Evolutionary conservation across 441 rosid genomes (phyloP).

Genomic region (Pelargonium fulgidum): DNA sequence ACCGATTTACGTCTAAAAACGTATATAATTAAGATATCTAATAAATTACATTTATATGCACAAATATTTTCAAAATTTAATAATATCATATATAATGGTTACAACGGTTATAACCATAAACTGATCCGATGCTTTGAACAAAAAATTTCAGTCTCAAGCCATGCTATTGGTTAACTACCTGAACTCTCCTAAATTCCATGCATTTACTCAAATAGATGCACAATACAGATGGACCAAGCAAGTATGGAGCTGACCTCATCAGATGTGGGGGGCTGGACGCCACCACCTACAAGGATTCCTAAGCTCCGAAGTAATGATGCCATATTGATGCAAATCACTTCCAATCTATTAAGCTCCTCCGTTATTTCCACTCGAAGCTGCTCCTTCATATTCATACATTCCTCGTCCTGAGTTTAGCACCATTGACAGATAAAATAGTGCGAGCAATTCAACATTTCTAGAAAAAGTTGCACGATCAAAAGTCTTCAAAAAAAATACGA

Average conservation of each 20-base stretch:
- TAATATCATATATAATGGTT: too few species aligned
- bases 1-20: too few species aligned
- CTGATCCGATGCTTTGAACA: too few species aligned
- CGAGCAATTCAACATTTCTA: not conserved
- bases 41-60: too few species aligned
- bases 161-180: too few species aligned
- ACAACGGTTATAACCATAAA: too few species aligned
- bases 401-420: slow-evolving; percentile 54
- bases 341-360: slow-evolving; percentile 53
- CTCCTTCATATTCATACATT: slow-evolving; percentile 68
- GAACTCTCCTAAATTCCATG: too few species aligned
- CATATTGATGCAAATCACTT: slow-evolving; percentile 49
- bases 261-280: slow-evolving; percentile 25
- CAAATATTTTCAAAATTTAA: too few species aligned
- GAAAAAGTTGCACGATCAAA: not conserved
- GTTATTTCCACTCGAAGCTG: slow-evolving; percentile 47
- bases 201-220: not conserved
- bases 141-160: too few species aligned
- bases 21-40: too few species aligned
- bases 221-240: not conserved
- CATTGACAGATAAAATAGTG: slow-evolving; percentile 7
- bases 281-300: slow-evolving; percentile 56
- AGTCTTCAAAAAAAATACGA: not conserved
- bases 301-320: slow-evolving; percentile 64
- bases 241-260: slow-evolving; percentile 41